These are phyloP conservation scores for Aspergillus neoniger DNA, from an alignment of 2,329 filamentous ascomycete genomes.

Conservation along the genomic window DNA sequence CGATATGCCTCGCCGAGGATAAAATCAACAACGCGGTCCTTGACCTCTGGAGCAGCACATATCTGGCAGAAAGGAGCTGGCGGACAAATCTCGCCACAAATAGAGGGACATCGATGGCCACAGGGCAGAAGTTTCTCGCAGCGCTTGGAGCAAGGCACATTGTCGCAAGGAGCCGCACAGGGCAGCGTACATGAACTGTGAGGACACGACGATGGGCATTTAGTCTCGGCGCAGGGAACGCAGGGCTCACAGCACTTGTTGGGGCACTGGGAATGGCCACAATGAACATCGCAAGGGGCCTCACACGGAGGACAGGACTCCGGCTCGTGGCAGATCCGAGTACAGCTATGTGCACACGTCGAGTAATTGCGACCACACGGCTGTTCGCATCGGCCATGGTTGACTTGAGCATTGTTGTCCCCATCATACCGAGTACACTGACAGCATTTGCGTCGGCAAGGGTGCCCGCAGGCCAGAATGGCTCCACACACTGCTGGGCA, in stretches of 20 bases:
- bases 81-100: conserved; percentile 68
- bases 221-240: conserved; percentile 58
- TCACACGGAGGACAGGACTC: conserved; percentile 32
- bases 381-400: conserved; percentile 47
- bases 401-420: conserved; percentile 33
- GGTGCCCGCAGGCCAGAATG: conserved; percentile 59
- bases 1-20: conserved; percentile 56
- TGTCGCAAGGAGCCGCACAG: conserved; percentile 68
- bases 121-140: conserved; percentile 59
- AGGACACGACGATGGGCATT: conserved; percentile 58
- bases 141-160: conserved; percentile 64
- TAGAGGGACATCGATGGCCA: conserved; percentile 64
- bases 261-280: conserved; percentile 59
- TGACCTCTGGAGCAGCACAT: conserved; percentile 51
- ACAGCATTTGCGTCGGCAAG: conserved; percentile 54
- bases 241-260: conserved; percentile 62
- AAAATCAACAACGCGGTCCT: conserved; percentile 57
- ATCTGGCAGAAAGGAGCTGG: conserved; percentile 55
- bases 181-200: conserved; percentile 57
- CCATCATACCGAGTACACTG: conserved; percentile 46
- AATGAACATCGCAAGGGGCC: conserved; percentile 56
- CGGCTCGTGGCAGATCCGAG: conserved; percentile 53
- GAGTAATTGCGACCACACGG: conserved; percentile 54
- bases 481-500: conserved; percentile 55
- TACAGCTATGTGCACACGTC: conserved; percentile 61